phyloP scores from a whole-genome alignment of 805 yeast species.

The Yarrowia sp. region DNA sequence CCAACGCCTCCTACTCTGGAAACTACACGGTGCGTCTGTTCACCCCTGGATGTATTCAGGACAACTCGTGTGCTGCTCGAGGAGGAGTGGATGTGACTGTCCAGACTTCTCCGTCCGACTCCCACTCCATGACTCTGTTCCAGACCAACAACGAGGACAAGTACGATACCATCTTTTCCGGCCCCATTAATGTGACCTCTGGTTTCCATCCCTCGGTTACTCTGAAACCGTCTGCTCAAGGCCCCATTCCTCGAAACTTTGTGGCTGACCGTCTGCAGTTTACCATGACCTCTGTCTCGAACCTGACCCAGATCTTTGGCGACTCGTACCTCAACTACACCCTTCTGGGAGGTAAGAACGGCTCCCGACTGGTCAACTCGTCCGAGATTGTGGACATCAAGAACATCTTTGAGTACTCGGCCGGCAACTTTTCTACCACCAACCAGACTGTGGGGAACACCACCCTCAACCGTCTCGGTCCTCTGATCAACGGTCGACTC shows the following conservation, averaged over 20 bases:
- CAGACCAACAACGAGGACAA: conserved; percentile 84
- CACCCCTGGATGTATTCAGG: conserved; percentile 86
- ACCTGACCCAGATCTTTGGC: conserved; percentile 41
- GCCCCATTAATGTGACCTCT: conserved; percentile 60
- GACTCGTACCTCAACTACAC: conserved; percentile 46
- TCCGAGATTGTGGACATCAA: conserved; percentile 54
- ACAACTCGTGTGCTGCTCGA: conserved; percentile 70
- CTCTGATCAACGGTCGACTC: conserved; percentile 23
- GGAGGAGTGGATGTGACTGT: conserved; percentile 82
- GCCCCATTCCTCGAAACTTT: conserved; percentile 55
- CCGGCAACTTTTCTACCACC: conserved; percentile 63
- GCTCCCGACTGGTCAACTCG: conserved; percentile 16
- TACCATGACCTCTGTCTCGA: conserved; percentile 44
- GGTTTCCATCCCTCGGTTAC: conserved; percentile 56
- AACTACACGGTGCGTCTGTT: conserved; percentile 72
- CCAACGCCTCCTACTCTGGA: conserved; percentile 77
- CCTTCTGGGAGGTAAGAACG: conserved; percentile 15
- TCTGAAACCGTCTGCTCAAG: conserved; percentile 51
- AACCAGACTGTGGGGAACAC: conserved; percentile 58
- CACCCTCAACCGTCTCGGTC: conserved; percentile 53
- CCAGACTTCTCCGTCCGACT: conserved; percentile 56
- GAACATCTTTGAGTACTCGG: conserved; percentile 84
- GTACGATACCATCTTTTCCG: conserved; percentile 78
- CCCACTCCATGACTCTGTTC: conserved; percentile 58
- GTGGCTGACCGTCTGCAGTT: conserved; percentile 76